A percentile compares a stretch with the other conserved stretches of the same genome.
phyloP scores from a whole-genome alignment of 179 eudicot genomes.

The Dionaea muscipula region DNA sequence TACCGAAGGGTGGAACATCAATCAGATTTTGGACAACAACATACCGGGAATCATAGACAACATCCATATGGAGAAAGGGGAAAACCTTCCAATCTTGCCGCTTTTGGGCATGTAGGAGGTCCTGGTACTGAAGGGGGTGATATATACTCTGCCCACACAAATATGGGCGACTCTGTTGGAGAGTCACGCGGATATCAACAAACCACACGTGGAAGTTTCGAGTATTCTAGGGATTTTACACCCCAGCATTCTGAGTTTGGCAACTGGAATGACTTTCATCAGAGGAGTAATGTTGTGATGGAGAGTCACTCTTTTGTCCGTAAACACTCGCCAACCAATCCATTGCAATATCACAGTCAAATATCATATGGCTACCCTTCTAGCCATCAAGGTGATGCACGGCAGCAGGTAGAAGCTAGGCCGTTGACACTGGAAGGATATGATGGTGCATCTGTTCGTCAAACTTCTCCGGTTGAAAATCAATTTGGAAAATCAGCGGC shows the following conservation, averaged over 20 bases:
- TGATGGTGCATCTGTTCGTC: conserved; percentile 19
- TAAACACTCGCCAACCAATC: conserved; percentile 15
- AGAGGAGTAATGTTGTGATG: conserved; percentile 14
- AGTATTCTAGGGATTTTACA: conserved; percentile 10
- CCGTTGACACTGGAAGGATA: conserved; percentile 15
- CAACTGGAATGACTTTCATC: conserved; percentile 9
- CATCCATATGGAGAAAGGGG: conserved; percentile 17
- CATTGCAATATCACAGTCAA: conserved; percentile 23
- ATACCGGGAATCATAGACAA: conserved; percentile 12
- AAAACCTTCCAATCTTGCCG: conserved; percentile 9
- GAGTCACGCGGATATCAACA: conserved; percentile 16
- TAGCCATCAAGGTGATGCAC: conserved; percentile 18
- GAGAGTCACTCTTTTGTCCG: conserved; percentile 14
- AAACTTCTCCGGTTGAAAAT: conserved; percentile 10
- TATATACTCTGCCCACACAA: background rate
- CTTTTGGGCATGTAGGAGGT: conserved; percentile 13
- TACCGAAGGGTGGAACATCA: conserved; percentile 14
- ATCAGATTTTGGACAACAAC: conserved; percentile 11
- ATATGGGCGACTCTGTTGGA: conserved; percentile 1
- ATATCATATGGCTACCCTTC: conserved; percentile 23
- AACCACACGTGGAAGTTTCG: conserved; percentile 12
- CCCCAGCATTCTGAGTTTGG: conserved; percentile 10
- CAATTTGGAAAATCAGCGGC: conserved; percentile 18
- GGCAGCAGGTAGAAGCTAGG: conserved; percentile 19
- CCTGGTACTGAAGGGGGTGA: conserved; percentile 3